These are phyloP conservation scores for Saturnispora quitensis DNA, from an alignment of 805 yeast species.

Conservation along the genomic window DNA sequence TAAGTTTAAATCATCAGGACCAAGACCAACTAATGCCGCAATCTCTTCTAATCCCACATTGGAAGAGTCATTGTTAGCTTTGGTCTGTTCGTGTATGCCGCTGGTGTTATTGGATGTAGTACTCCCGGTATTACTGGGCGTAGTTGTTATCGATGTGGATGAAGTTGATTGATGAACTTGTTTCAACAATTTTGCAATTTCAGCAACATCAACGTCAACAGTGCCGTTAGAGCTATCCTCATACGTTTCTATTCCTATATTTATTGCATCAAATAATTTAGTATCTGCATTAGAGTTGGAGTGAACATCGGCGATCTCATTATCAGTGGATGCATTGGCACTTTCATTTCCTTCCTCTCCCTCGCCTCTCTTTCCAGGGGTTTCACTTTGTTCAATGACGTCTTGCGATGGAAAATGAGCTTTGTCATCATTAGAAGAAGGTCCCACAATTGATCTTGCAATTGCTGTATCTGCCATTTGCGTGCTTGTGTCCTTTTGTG, in stretches of 20 bases:
- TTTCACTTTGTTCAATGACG: background rate
- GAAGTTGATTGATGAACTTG: constrained; percentile 13
- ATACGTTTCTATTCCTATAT: constrained; percentile 1
- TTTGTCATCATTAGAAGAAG: background rate
- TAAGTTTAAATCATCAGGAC: constrained; percentile 4
- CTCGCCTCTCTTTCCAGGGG: background rate
- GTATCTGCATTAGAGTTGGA: background rate
- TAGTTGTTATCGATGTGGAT: background rate
- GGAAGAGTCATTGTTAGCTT: background rate
- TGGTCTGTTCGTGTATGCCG: background rate
- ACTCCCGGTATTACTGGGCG: background rate
- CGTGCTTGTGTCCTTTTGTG: background rate
- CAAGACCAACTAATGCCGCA: constrained; percentile 3
- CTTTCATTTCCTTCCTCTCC: background rate
- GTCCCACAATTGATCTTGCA: constrained; percentile 10
- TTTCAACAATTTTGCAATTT: constrained; percentile 12
- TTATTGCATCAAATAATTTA: constrained; percentile 1
- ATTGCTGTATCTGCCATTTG: constrained; percentile 9
- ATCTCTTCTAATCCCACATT: background rate
- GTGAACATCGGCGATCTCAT: background rate
- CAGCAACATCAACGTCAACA: constrained; percentile 12
- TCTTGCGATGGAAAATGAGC: background rate
- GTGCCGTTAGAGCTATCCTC: background rate
- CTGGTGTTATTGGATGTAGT: background rate
- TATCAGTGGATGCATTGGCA: background rate